Evolutionary conservation across 306 rosid genomes (phyloP), one percentile per base, ranked within the genome.

Genomic region (Glycyrrhiza uralensis): DNA sequence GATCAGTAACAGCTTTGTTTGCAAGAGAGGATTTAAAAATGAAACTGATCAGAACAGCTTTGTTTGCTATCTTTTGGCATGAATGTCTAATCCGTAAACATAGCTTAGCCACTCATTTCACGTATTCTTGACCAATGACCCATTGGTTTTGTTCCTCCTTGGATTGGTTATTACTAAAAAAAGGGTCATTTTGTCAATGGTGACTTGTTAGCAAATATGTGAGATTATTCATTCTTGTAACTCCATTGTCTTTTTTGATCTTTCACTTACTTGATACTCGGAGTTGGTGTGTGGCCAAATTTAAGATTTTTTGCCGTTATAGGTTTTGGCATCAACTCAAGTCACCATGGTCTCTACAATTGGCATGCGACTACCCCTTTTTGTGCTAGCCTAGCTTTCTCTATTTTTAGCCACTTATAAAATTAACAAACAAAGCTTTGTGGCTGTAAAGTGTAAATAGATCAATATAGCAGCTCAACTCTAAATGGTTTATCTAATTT

Each of bases 21-120:
- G 72, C 41, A 56, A 57, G 20, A 11, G 18, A 55, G 35, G 71
- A 32, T 57, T 46, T 36, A 33, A 29, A 29, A 46, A 59, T 72
- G 69, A 41, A 69, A 69, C 72, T 45, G 17, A 45, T 36, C 11
- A 56, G 10, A 41, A 68, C 71, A 47, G 7, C 39, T 52, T 45
- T n/a, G n/a, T 63, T 71, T 80, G 56, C 60, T 69, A 52, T 60
- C 36, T 79, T 80, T 65, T 19, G n/a, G 24, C 74, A 38, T 69
- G 3, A 33, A 49, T 64, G 78, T 65, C 66, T 32, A 1, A 64
- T 35, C 87, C 89, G 74, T 11, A 17, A 82, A 66, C 35, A 66
- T 50, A 73, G 88, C 72, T 74, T 62, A 58, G 66, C 85, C 87
- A 26, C 38, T 65, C 58, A 29, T 49, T 62, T 83, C 79, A 18